These are phyloP conservation scores for Ogataea siamensis DNA, from an alignment of 805 yeast species.

Conservation along the genomic window DNA sequence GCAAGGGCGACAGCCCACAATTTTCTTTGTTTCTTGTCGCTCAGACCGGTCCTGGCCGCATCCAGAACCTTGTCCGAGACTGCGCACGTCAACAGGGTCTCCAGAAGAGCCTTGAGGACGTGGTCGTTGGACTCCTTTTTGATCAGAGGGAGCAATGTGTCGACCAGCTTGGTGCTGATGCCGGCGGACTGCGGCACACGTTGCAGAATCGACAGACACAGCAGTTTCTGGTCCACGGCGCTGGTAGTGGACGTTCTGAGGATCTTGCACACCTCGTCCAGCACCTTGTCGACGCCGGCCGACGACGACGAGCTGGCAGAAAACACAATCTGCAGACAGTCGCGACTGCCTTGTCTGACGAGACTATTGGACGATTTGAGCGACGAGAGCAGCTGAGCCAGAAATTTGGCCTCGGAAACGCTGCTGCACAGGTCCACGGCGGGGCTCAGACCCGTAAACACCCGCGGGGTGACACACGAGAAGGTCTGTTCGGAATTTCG, in stretches of 20 bases:
- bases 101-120: constrained; percentile 49
- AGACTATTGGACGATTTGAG: constrained; percentile 68
- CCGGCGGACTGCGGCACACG: constrained; percentile 27
- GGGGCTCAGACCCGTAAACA: constrained; percentile 43
- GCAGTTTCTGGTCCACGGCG: constrained; percentile 62
- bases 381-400: constrained; percentile 49
- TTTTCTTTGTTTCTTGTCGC: constrained; percentile 62
- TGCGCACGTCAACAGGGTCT: constrained; percentile 48
- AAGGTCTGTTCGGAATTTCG: constrained; percentile 77
- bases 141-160: constrained; percentile 49
- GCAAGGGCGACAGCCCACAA: constrained; percentile 65
- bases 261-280: constrained; percentile 54
- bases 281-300: constrained; percentile 34
- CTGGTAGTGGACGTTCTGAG: constrained; percentile 56
- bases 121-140: constrained; percentile 75
- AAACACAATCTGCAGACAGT: constrained; percentile 33
- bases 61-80: constrained; percentile 30
- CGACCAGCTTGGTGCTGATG: constrained; percentile 35
- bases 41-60: constrained; percentile 54
- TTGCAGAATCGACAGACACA: constrained; percentile 46
- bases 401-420: constrained; percentile 42
- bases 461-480: constrained; percentile 47
- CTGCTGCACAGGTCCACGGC: constrained; percentile 41
- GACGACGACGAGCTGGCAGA: constrained; percentile 21
- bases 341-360: constrained; percentile 52